phyloP scores from a whole-genome alignment of 2,329 filamentous ascomycete genomes.

The Penicillium sp. region DNA sequence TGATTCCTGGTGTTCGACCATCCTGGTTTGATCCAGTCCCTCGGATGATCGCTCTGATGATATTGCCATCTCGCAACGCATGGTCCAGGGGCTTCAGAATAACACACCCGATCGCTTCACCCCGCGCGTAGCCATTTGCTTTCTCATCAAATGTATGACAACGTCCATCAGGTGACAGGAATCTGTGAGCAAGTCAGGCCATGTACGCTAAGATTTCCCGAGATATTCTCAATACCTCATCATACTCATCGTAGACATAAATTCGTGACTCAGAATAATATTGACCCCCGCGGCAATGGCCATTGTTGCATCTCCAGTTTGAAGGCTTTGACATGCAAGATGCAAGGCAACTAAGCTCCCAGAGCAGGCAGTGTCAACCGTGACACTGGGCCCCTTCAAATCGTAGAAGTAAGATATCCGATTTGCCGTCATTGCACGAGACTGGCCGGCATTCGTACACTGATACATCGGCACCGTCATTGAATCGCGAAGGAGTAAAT shows the following conservation, averaged over 20 bases:
- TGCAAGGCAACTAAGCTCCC: constrained; percentile 38
- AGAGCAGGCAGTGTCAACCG: constrained; percentile 42
- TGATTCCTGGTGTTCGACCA: constrained; percentile 49
- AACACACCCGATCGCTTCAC: constrained; percentile 39
- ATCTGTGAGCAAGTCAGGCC: constrained; percentile 10
- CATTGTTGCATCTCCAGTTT: constrained; percentile 25
- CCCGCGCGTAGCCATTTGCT: constrained; percentile 44
- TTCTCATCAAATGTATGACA: constrained; percentile 43
- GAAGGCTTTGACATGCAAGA: constrained; percentile 34
- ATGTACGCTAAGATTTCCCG: neutral
- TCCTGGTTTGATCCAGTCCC: constrained; percentile 34
- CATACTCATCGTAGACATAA: constrained; percentile 31
- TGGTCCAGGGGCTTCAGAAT: constrained; percentile 35
- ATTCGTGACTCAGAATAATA: constrained; percentile 31
- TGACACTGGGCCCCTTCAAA: constrained; percentile 37
- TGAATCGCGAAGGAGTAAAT: constrained; percentile 35
- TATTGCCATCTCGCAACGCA: constrained; percentile 38
- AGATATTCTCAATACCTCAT: constrained; percentile 15
- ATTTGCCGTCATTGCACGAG: constrained; percentile 33
- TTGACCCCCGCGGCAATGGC: constrained; percentile 33
- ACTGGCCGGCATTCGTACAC: constrained; percentile 32
- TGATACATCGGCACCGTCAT: constrained; percentile 31
- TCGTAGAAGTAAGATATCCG: constrained; percentile 40
- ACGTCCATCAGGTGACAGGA: constrained; percentile 33
- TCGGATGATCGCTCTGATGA: constrained; percentile 40